Conservation (phyloP, 805 yeast genomes). For the Lipomyces kockii region DNA sequence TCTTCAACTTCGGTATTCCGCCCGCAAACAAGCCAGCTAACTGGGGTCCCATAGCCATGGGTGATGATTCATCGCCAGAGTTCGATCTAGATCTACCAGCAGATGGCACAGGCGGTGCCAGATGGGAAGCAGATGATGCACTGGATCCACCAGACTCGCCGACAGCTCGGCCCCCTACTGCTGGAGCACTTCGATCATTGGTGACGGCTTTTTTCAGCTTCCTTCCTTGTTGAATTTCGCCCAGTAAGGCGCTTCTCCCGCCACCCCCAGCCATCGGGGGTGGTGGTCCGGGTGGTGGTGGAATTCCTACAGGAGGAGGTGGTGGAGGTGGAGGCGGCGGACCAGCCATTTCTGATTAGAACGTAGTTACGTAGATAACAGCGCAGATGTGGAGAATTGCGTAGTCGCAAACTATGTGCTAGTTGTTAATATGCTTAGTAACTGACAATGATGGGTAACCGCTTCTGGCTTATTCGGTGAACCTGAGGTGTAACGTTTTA, state of each 20-base stretch:
- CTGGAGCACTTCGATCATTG: constrained; percentile 68
- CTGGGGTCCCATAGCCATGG: constrained; percentile 20
- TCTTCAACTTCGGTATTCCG: constrained; percentile 75
- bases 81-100: constrained; percentile 14
- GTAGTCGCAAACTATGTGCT: not conserved
- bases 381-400: not conserved
- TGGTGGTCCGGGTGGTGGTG: constrained; percentile 35
- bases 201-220: constrained; percentile 65
- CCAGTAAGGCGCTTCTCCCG: constrained; percentile 55
- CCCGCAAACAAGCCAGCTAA: constrained; percentile 75
- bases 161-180: constrained; percentile 49
- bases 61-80: constrained; percentile 1
- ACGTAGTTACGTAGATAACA: not conserved
- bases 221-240: constrained; percentile 79
- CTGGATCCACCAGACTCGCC: constrained; percentile 10
- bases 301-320: constrained; percentile 35
- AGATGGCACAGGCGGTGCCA: constrained; percentile 37
- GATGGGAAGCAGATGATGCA: constrained; percentile 24
- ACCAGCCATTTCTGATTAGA: constrained; percentile 22
- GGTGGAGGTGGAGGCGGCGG: constrained; percentile 39
- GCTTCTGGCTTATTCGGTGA: too few relatives aligned
- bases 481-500: too few relatives aligned
- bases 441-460: not conserved
- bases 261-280: constrained; percentile 32
- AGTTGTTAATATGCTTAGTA: not conserved